A percentile compares a stretch with the other conserved stretches of the same genome.
phyloP scores from a whole-genome alignment of 208 protist genomes.

The Strigomonas culicis region DNA sequence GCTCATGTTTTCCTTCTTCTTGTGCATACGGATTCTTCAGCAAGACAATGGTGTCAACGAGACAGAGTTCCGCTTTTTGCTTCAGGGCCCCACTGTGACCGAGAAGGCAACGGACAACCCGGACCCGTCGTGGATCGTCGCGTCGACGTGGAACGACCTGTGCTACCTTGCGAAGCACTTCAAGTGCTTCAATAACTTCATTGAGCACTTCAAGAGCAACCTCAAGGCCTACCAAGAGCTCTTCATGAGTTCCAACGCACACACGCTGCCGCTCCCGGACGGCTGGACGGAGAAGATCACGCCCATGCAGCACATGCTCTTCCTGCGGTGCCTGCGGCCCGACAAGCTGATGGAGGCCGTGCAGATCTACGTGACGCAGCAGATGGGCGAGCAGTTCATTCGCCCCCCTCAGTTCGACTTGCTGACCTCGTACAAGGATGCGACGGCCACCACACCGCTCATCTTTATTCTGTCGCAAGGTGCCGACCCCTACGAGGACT shows the following conservation, averaged over 20 bases:
- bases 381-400: constrained; percentile 94
- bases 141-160: constrained; percentile 94
- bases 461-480: constrained; percentile 99
- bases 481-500: constrained; percentile 96
- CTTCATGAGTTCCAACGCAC: constrained; percentile 91
- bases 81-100: constrained; percentile 83
- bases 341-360: constrained; percentile 97
- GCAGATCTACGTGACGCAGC: constrained; percentile 91
- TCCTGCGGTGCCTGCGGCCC: constrained; percentile 95
- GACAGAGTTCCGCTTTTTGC: constrained; percentile 90
- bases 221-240: constrained; percentile 76
- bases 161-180: constrained; percentile 83
- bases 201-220: constrained; percentile 65
- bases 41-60: constrained; percentile 57
- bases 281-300: constrained; percentile 82
- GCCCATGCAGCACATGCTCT: constrained; percentile 94
- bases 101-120: constrained; percentile 75
- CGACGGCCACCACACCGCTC: constrained; percentile 89
- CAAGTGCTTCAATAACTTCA: constrained; percentile 86
- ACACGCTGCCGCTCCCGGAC: constrained; percentile 75
- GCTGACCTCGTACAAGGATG: constrained; percentile 92
- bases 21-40: constrained; percentile 90
- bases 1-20: constrained; percentile 94
- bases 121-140: constrained; percentile 91
- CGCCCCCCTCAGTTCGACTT: constrained; percentile 97